phyloP scores from a whole-genome alignment of 1,139 yeast species.

The Kurtzmaniella natalensis region DNA sequence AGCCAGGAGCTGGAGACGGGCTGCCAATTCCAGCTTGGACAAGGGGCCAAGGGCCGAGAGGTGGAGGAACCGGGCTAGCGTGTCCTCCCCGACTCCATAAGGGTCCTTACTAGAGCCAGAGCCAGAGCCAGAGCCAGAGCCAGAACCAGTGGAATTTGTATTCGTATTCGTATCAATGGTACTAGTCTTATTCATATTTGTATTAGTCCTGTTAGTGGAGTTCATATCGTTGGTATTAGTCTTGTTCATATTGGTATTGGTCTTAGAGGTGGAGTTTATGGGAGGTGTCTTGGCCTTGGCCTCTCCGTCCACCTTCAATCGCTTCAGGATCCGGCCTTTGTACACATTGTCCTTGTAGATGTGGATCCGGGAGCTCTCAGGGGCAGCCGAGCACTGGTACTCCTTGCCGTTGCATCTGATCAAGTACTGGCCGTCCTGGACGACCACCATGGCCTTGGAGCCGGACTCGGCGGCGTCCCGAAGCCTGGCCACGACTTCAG shows the following conservation, averaged over 20 bases:
- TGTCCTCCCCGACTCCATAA: conserved; percentile 8
- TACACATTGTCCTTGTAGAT: conserved; percentile 20
- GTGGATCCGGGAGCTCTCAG: conserved; percentile 36
- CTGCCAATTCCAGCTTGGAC: conserved; percentile 14
- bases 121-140: background rate
- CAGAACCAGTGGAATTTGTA: background rate
- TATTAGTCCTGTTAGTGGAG: background rate
- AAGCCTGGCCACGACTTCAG: conserved; percentile 21
- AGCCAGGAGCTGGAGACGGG: conserved; percentile 11
- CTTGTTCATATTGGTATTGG: background rate
- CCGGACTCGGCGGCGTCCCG: conserved; percentile 14
- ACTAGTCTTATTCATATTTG: background rate
- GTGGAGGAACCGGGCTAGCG: conserved; percentile 25
- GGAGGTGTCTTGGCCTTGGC: conserved; percentile 7
- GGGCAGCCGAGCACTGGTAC: conserved; percentile 32
- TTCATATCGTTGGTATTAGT: background rate
- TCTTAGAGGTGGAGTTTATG: background rate
- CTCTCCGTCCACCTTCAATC: conserved; percentile 31
- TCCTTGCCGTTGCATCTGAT: conserved; percentile 25
- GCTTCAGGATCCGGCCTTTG: conserved; percentile 29
- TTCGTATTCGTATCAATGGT: background rate
- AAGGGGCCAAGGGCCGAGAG: conserved; percentile 40
- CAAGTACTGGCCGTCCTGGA: conserved; percentile 32
- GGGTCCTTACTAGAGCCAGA: background rate
- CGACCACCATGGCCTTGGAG: conserved; percentile 28